Percentiles rank a stretch among this genome's conserved stretches.
phyloP scores from a whole-genome alignment of 768 basidiomycete genomes.

The Trametes elegans region DNA sequence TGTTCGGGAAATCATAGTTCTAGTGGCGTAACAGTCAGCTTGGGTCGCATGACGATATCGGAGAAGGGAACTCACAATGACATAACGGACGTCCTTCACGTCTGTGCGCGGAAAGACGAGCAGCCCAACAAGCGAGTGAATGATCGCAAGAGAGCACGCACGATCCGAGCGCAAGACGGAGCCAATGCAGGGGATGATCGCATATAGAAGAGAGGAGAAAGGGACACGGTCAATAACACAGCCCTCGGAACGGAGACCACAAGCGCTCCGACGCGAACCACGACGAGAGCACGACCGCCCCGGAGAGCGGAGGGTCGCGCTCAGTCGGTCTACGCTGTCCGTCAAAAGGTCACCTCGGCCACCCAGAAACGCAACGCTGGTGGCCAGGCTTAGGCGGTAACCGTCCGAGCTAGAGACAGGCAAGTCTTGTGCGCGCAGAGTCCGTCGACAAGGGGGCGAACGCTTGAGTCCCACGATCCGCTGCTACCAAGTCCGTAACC shows the following conservation, averaged over 20 bases:
- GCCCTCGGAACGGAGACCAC: constrained; percentile 35
- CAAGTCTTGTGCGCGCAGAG: constrained; percentile 46
- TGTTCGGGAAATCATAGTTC: constrained; percentile 99
- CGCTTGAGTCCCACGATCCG: constrained; percentile 37
- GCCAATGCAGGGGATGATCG: constrained; percentile 24
- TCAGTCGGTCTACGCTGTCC: constrained; percentile 2
- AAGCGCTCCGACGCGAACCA: constrained; percentile 48
- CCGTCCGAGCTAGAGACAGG: constrained; percentile 55
- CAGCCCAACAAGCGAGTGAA: constrained; percentile 33
- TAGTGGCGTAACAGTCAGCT: constrained; percentile 30
- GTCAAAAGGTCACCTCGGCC: constrained; percentile 41
- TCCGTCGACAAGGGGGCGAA: constrained; percentile 37
- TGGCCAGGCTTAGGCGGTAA: constrained; percentile 36
- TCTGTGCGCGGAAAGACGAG: constrained; percentile 52
- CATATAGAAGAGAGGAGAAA: constrained; percentile 31
- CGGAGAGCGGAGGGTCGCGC: not conserved
- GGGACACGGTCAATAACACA: constrained; percentile 43
- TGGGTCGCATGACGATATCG: not conserved
- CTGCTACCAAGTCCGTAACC: constrained; percentile 48
- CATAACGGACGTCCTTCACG: constrained; percentile 99
- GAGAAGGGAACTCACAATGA: constrained; percentile 65
- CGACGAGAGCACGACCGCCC: constrained; percentile 33
- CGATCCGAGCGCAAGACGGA: constrained; percentile 20
- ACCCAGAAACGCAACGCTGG: constrained; percentile 22
- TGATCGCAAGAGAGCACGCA: constrained; percentile 24